Conservation (phyloP, 768 basidiomycete genomes). For the Lactifluus piperatus region DNA sequence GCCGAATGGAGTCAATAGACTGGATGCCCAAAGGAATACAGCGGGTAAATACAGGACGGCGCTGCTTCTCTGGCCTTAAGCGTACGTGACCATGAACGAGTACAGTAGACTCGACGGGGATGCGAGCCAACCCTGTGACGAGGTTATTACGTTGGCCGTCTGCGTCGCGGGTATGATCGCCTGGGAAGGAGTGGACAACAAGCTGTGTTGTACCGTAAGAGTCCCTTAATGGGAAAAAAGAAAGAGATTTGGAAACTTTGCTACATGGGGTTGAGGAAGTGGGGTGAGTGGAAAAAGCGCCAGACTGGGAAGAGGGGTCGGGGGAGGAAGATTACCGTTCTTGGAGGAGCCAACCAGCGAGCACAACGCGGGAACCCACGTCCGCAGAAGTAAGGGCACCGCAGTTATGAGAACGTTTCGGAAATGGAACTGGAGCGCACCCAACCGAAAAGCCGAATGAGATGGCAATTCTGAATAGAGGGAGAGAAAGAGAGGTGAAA, state of each 20-base stretch:
- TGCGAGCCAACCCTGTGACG: conserved; percentile 41
- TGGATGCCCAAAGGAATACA: neutral
- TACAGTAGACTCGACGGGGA: conserved; percentile 74
- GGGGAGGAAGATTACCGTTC: conserved; percentile 53
- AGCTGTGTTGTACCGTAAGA: conserved; percentile 72
- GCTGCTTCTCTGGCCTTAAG: conserved; percentile 51
- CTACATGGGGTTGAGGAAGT: conserved; percentile 36
- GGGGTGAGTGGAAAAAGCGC: conserved; percentile 13
- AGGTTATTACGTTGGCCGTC: conserved; percentile 19
- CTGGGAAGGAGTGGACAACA: conserved; percentile 38
- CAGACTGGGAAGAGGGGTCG: neutral
- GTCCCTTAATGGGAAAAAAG: conserved; percentile 85
- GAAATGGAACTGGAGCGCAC: conserved; percentile 21
- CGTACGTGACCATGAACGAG: conserved; percentile 67
- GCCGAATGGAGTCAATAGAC: conserved; percentile 1
- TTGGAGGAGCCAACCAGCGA: conserved; percentile 77
- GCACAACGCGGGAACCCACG: conserved; percentile 38
- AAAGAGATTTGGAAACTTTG: conserved; percentile 56
- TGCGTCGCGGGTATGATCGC: conserved; percentile 9
- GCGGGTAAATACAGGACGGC: conserved; percentile 38
- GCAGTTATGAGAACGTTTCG: conserved; percentile 24
- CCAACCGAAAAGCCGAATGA: conserved; percentile 9
- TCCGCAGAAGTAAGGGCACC: conserved; percentile 20
- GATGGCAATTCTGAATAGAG: neutral
- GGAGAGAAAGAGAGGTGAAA: neutral